phyloP scores from a whole-genome alignment of 768 basidiomycete species.

The Pholiota microspora region DNA sequence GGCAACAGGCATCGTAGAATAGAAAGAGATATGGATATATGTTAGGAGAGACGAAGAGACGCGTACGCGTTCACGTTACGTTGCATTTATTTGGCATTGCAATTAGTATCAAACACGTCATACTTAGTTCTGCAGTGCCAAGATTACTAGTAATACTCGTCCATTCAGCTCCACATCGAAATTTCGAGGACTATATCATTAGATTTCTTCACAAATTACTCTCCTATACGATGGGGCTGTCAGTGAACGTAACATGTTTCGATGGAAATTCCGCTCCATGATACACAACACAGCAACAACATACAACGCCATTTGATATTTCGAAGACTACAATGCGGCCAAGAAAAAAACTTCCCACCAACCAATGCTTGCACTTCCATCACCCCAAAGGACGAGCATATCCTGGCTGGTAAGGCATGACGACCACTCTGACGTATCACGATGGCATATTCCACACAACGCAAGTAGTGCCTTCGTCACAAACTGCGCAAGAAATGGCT shows the following conservation, averaged over 20 bases:
- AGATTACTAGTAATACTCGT: no score
- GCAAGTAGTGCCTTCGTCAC: slow-evolving; percentile 13
- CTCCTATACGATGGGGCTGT: no score
- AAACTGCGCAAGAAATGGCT: slow-evolving; percentile 24
- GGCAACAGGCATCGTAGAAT: slow-evolving; percentile 21
- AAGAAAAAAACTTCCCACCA: background rate
- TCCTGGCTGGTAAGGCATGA: slow-evolving; percentile 10
- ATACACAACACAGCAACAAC: no score
- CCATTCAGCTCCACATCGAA: no score
- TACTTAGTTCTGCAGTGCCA: no score
- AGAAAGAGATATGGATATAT: background rate
- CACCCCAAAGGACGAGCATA: background rate
- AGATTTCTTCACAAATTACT: no score
- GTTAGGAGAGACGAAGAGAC: background rate
- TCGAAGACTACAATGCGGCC: no score
- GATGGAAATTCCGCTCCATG: no score
- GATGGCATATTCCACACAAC: slow-evolving; percentile 26
- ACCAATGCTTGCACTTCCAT: background rate
- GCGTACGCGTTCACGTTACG: slow-evolving; percentile 22
- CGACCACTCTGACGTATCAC: slow-evolving; percentile 15
- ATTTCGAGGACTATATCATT: no score
- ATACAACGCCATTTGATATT: no score
- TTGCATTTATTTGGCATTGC: slow-evolving; percentile 11
- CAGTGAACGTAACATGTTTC: no score
- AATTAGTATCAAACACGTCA: slow-evolving; percentile 12